A percentile compares a stretch with the other conserved stretches of the same genome.
Evolutionary conservation across 2,329 filamentous ascomycete species (phyloP).

Genomic region (Xylariaceae sp.): DNA sequence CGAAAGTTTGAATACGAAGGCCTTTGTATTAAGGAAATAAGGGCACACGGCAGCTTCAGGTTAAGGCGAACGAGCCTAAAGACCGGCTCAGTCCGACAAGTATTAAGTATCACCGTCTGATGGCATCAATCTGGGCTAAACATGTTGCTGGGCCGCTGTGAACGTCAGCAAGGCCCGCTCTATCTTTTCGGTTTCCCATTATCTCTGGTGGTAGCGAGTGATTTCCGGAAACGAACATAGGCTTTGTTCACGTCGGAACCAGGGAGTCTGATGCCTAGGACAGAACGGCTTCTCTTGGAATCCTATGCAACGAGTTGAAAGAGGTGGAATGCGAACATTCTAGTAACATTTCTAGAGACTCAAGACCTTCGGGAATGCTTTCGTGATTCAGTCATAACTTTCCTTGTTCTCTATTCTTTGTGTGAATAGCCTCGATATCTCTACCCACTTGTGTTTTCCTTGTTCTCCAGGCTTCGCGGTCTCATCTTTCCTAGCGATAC

Average conservation of each 20-base stretch:
- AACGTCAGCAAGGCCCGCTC: too few species aligned
- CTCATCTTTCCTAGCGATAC: constrained; percentile 1
- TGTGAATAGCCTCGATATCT: constrained; percentile 17
- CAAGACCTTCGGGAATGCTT: constrained; percentile 26
- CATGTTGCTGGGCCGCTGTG: too few species aligned
- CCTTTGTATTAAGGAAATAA: too few species aligned
- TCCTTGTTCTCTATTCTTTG: constrained; percentile 26
- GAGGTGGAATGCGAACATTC: constrained; percentile 29
- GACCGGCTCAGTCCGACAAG: too few species aligned
- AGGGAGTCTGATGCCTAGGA: constrained; percentile 1
- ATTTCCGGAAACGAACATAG: constrained; percentile 26
- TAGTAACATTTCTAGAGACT: constrained; percentile 10
- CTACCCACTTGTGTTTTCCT: constrained; percentile 11
- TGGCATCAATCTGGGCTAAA: too few species aligned
- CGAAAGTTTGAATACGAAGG: too few species aligned
- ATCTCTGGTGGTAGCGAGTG: neutral
- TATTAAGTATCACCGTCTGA: neutral
- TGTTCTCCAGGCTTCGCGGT: constrained; percentile 11
- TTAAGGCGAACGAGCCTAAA: too few species aligned
- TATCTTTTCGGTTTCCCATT: constrained; percentile 14
- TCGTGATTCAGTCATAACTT: constrained; percentile 12
- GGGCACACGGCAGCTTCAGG: too few species aligned
- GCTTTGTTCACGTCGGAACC: constrained; percentile 29
- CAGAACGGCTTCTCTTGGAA: constrained; percentile 3
- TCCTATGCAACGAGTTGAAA: constrained; percentile 18